phyloP scores from a whole-genome alignment of 148 eudicot genomes.

The Diospyros kaki region DNA sequence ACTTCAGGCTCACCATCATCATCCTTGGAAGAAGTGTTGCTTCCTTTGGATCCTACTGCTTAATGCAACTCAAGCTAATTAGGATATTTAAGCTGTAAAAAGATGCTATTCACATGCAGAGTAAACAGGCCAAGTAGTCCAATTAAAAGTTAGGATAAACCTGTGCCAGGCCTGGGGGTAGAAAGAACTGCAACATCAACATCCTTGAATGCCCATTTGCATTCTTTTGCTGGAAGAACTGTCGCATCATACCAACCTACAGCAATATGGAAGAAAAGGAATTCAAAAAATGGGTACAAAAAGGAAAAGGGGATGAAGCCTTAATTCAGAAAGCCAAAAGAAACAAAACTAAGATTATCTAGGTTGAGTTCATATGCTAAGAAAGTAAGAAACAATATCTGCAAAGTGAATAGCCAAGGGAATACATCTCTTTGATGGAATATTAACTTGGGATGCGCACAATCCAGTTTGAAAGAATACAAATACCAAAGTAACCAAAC shows the following conservation, averaged over 20 bases:
- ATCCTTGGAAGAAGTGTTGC: conserved; percentile 30
- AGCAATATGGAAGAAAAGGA: conserved; percentile 15
- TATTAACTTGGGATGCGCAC: too few species aligned
- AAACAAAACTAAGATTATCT: too few species aligned
- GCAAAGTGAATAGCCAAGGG: too few species aligned
- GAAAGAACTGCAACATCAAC: conserved; percentile 99
- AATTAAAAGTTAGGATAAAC: conserved; percentile 25
- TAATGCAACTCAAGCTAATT: conserved; percentile 10
- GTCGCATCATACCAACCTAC: conserved; percentile 93
- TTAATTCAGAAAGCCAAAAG: too few species aligned
- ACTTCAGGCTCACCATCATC: conserved; percentile 68
- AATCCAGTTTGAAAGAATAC: too few species aligned
- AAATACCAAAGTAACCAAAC: too few species aligned
- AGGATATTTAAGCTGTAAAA: neutral
- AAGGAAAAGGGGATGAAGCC: too few species aligned
- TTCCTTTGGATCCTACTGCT: conserved; percentile 68
- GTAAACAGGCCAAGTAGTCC: neutral
- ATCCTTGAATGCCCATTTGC: conserved; percentile 86
- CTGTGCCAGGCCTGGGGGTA: conserved; percentile 82
- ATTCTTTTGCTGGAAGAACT: conserved; percentile 66
- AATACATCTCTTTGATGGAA: too few species aligned
- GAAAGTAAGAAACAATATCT: too few species aligned
- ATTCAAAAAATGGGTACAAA: too few species aligned
- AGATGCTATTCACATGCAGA: neutral
- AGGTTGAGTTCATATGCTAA: too few species aligned